These are phyloP conservation scores for Saccharomycopsis schoenii DNA, from an alignment of 805 yeast genomes.

Conservation along the genomic window DNA sequence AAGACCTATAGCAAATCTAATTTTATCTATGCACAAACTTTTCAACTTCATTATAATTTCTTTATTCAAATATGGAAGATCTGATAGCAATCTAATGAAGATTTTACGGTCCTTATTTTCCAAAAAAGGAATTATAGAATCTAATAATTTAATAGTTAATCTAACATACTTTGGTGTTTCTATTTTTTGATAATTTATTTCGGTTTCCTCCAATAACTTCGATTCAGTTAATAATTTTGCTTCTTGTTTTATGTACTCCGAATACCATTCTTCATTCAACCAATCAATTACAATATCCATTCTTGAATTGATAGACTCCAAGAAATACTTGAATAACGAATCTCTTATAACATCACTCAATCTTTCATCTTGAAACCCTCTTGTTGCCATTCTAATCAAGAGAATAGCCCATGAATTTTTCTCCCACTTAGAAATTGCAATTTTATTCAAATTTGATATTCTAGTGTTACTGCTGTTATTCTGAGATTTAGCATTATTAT, in stretches of 20 bases:
- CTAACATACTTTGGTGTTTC: constrained; percentile 45
- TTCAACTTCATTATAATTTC: constrained; percentile 54
- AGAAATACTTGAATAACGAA: constrained; percentile 61
- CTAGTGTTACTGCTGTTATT: constrained; percentile 17
- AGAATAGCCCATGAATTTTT: constrained; percentile 69
- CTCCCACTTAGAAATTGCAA: constrained; percentile 42
- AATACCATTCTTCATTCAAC: constrained; percentile 93
- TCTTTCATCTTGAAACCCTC: constrained; percentile 52
- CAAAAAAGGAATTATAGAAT: constrained; percentile 71
- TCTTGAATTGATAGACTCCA: constrained; percentile 60
- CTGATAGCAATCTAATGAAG: constrained; percentile 77
- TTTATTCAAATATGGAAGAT: constrained; percentile 66
- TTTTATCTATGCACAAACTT: constrained; percentile 79
- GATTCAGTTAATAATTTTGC: constrained; percentile 35
- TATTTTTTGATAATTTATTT: constrained; percentile 20
- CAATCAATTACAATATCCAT: constrained; percentile 77
- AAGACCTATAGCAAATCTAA: constrained; percentile 68
- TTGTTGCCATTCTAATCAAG: constrained; percentile 66
- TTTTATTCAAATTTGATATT: constrained; percentile 22
- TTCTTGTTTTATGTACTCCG: constrained; percentile 71
- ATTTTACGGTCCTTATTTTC: constrained; percentile 73
- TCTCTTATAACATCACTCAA: constrained; percentile 56
- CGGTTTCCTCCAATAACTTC: constrained; percentile 22
- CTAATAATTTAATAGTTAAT: constrained; percentile 67
- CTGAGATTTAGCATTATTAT: constrained; percentile 18